Conservation (phyloP, 139 green algal genomes). For the Auxenochlorella pyrenoidosa region DNA sequence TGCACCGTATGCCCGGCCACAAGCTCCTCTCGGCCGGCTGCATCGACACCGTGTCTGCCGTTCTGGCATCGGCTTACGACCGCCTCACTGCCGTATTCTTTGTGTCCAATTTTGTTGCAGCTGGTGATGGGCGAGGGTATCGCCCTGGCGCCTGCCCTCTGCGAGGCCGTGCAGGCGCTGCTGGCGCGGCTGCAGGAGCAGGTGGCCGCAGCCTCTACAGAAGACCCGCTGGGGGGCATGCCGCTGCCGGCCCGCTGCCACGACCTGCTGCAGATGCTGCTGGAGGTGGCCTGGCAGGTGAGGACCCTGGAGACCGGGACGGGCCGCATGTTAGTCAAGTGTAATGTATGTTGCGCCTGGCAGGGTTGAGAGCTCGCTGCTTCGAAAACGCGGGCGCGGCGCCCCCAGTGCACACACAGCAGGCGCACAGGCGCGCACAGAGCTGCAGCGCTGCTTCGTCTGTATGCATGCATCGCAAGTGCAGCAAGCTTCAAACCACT, state of each 20-base stretch:
- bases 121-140: not conserved
- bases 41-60: no score
- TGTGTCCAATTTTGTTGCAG: not conserved
- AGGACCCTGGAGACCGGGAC: not conserved
- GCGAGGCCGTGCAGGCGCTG: slow-evolving; percentile 51
- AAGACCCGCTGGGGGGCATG: slow-evolving; percentile 15
- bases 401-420: no score
- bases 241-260: slow-evolving; percentile 55
- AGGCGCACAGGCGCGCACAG: no score
- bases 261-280: slow-evolving; percentile 60
- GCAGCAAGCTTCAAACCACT: no score
- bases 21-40: not conserved
- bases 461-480: no score
- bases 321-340: no score
- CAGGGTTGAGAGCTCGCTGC: no score
- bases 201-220: not conserved
- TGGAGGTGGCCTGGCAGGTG: slow-evolving; percentile 49
- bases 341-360: no score
- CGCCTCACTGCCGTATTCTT: not conserved
- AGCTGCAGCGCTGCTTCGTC: no score
- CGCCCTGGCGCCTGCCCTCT: slow-evolving; percentile 42
- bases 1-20: not conserved
- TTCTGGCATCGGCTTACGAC: no score
- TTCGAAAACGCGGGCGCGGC: no score
- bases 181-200: slow-evolving; percentile 46